Evolutionary conservation across 148 eudicot species (phyloP), one percentile per base, ranked within the genome.

Genomic region (Salicornia ramosissima): DNA sequence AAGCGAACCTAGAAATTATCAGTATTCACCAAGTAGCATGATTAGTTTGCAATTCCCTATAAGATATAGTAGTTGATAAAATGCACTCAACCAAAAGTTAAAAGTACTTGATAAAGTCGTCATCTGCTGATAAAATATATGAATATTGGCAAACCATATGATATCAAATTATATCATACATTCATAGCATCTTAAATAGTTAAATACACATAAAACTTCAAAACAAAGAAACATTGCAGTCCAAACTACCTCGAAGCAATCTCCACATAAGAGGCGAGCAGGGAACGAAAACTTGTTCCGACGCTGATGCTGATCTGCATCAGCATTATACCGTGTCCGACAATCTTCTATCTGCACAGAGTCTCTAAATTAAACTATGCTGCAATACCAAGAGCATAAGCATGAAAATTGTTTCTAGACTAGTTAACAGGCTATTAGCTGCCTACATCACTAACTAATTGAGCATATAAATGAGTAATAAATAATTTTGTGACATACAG

Each of bases 301-400:
- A 51, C 97, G 97, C 72, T 87, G 93, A 83, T 89, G 86, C 76
- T 89, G 93, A 53, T 94, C 99, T 15, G 93, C 99, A 72, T 94
- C 97, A 60, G 97, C 99, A 76, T 94, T 94, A 77, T 94, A 94
- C 43, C 99, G 86, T 25, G 91, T 91, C 29, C 99, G 97, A 29
- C 99, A 91, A 56, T 94, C 97, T 82, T 94, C 99, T 80, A 94
- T 86, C 99, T 91, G 86, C 52, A 79, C 58, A 69, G 61, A 62
- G 36, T 73, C 4, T 34, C 58, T 25, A 40, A 6, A 15, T 53
- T 67, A 12, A 64, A 64, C 54, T 69, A 22, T 7, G 42, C 26
- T 11, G 24, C 30, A 13, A 46, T 46, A 56, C 31, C 28, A 28
- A 21, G 33, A 77, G 26, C 22, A 33, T n/a, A 15, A 43, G 47